Evolutionary conservation across 129 eudicot genomes (phyloP).

Genomic region (Flaveria ramosissima): DNA sequence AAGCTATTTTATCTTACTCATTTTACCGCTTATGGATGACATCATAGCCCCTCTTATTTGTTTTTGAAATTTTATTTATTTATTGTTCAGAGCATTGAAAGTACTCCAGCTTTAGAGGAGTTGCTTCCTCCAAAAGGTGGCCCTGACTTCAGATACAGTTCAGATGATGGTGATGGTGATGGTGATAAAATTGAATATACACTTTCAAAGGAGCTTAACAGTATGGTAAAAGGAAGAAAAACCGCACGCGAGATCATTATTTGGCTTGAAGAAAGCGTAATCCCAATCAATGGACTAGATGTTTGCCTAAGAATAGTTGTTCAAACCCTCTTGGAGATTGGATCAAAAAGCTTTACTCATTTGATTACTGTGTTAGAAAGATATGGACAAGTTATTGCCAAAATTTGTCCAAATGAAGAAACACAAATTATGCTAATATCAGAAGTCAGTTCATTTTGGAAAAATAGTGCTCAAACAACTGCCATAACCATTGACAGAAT

Average conservation of each 20-base stretch:
- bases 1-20: not conserved
- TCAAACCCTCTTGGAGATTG: conserved; percentile 88
- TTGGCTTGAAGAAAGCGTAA: conserved; percentile 77
- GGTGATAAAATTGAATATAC: conserved; percentile 60
- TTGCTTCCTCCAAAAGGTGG: conserved; percentile 96
- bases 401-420: conserved; percentile 79
- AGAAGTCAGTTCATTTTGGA: conserved; percentile 82
- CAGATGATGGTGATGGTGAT: conserved; percentile 66
- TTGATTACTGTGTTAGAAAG: conserved; percentile 91
- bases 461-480: conserved; percentile 81
- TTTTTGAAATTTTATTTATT: not conserved
- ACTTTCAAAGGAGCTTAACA: conserved; percentile 69
- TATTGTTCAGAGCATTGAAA: conserved; percentile 72
- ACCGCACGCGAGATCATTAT: conserved; percentile 71
- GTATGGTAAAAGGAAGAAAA: conserved; percentile 84
- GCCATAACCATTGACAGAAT: conserved; percentile 88
- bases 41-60: not conserved
- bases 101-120: conserved; percentile 86
- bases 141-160: conserved; percentile 63
- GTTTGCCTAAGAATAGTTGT: conserved; percentile 66
- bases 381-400: conserved; percentile 85
- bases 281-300: conserved; percentile 69
- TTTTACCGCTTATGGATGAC: not conserved
- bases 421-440: conserved; percentile 68
- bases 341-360: conserved; percentile 97